Evolutionary conservation across 2,329 filamentous ascomycete genomes (phyloP).

Genomic region (Dothideomycetidae sp.): DNA sequence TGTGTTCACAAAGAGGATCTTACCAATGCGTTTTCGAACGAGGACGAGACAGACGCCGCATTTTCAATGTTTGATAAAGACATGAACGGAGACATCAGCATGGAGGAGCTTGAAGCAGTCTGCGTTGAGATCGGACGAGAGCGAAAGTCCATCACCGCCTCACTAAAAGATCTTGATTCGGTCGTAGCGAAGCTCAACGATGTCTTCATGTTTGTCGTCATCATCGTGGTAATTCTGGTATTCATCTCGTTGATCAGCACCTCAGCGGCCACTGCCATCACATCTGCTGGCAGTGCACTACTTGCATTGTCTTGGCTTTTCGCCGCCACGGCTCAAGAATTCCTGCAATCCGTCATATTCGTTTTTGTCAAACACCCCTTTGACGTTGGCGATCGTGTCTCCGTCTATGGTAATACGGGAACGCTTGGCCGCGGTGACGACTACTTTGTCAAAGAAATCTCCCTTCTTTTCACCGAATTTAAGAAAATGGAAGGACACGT

Average conservation of each 20-base stretch:
- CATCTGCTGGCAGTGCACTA: slow-evolving; percentile 74
- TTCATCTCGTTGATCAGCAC: slow-evolving; percentile 82
- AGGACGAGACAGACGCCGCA: slow-evolving; percentile 76
- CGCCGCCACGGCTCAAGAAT: slow-evolving; percentile 83
- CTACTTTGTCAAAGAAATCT: slow-evolving; percentile 92
- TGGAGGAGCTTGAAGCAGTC: slow-evolving; percentile 85
- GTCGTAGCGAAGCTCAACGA: slow-evolving; percentile 82
- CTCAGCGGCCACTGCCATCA: slow-evolving; percentile 80
- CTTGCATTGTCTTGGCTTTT: slow-evolving; percentile 87
- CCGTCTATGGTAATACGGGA: slow-evolving; percentile 81
- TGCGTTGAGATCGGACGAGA: slow-evolving; percentile 91
- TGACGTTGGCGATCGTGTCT: slow-evolving; percentile 86
- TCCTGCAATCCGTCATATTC: slow-evolving; percentile 84
- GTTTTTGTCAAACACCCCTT: slow-evolving; percentile 97
- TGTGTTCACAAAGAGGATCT: slow-evolving; percentile 68
- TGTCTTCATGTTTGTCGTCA: slow-evolving; percentile 76
- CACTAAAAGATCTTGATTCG: slow-evolving; percentile 85
- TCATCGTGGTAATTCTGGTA: slow-evolving; percentile 67
- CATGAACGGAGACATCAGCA: slow-evolving; percentile 88
- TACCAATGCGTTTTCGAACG: slow-evolving; percentile 60
- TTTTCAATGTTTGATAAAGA: slow-evolving; percentile 94
- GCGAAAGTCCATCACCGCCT: slow-evolving; percentile 88
- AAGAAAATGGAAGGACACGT: slow-evolving; percentile 98
- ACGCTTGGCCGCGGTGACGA: slow-evolving; percentile 68
- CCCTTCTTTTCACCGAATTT: slow-evolving; percentile 87